Conservation (phyloP, 225 moss, liverwort and hornwort genomes). For the Polytrichum commune region DNA sequence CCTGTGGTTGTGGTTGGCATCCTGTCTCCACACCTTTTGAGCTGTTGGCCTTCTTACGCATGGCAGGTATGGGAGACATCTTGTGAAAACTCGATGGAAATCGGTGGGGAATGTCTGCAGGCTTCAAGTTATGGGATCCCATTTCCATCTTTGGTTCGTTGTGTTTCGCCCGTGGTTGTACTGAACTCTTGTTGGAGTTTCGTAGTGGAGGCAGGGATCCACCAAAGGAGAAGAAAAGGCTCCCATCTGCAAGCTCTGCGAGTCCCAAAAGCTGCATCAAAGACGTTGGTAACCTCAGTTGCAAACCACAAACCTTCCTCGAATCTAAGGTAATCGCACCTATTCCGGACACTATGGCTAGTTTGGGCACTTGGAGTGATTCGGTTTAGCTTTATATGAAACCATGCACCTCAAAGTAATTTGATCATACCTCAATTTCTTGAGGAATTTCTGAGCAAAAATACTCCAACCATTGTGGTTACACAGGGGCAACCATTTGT, state of each 20-base stretch:
- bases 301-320: constrained; percentile 18
- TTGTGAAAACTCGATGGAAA: constrained; percentile 52
- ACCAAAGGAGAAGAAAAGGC: constrained; percentile 72
- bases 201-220: constrained; percentile 23
- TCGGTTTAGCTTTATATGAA: too few relatives aligned
- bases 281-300: constrained; percentile 65
- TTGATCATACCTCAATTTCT: too few relatives aligned
- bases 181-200: constrained; percentile 16
- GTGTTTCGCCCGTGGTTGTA: constrained; percentile 19
- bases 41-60: constrained; percentile 28
- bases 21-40: constrained; percentile 1
- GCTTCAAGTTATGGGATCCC: constrained; percentile 10
- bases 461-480: too few relatives aligned
- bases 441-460: neutral
- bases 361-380: too few relatives aligned
- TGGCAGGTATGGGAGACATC: constrained; percentile 53
- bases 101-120: constrained; percentile 33
- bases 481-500: too few relatives aligned
- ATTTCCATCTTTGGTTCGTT: constrained; percentile 8
- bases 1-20: constrained; percentile 7
- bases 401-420: too few relatives aligned
- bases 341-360: too few relatives aligned
- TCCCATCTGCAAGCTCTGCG: constrained; percentile 96
- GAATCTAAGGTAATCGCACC: too few relatives aligned
- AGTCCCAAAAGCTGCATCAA: constrained; percentile 88